Evolutionary conservation across 164 flowering plant genomes (phyloP).

Genomic region (Akebia trifoliata): DNA sequence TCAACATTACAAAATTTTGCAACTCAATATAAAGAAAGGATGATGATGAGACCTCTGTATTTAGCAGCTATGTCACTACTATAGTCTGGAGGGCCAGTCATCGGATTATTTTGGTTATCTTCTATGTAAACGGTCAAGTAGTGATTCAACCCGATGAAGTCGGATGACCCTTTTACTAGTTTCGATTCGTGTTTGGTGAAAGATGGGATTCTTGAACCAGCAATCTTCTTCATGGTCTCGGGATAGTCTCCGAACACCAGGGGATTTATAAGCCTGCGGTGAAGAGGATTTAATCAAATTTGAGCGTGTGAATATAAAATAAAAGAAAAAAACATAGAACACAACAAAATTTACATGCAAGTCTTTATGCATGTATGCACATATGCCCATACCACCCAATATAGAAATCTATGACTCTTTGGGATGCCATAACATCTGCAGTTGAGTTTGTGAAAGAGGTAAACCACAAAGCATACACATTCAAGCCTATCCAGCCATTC

Average conservation of each 20-base stretch:
- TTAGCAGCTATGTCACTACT: conserved; percentile 16
- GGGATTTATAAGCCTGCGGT: conserved; percentile 37
- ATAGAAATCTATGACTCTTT: conserved; percentile 16
- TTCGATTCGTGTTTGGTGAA: conserved; percentile 36
- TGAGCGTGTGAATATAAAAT: no score
- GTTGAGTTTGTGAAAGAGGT: conserved; percentile 11
- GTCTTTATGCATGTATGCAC: no score
- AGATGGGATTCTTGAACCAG: conserved; percentile 40
- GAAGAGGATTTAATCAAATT: no score
- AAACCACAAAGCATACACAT: conserved; percentile 10
- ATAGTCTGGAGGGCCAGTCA: conserved; percentile 8
- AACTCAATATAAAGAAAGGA: background rate
- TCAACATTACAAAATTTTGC: background rate
- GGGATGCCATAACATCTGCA: conserved; percentile 12
- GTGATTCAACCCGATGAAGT: conserved; percentile 56
- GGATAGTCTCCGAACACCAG: conserved; percentile 52
- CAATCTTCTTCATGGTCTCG: conserved; percentile 36
- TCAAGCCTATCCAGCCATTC: conserved; percentile 11
- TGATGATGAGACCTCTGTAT: conserved; percentile 9
- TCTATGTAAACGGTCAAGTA: conserved; percentile 23
- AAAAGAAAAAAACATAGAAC: no score
- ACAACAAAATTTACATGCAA: no score
- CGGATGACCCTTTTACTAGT: conserved; percentile 44
- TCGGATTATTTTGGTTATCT: conserved; percentile 10
- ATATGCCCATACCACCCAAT: no score